Percentiles rank a stretch among this genome's conserved stretches.
phyloP scores from a whole-genome alignment of 1,284 basidiomycete species.

The Austroboletus olivaceoglutinosus region DNA sequence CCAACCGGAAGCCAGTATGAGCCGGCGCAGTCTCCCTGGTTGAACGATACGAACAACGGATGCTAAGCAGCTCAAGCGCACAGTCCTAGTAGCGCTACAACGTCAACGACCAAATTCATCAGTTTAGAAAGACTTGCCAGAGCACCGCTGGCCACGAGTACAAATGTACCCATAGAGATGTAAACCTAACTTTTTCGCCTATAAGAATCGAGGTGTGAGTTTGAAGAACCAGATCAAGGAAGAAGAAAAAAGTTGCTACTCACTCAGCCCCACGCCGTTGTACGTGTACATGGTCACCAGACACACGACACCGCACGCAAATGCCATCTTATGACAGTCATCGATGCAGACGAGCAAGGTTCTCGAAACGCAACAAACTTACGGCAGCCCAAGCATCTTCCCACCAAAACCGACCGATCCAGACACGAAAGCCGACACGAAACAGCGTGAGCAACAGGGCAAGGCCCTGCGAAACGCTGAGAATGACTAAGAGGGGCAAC shows the following conservation, averaged over 20 bases:
- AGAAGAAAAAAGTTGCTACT: neutral
- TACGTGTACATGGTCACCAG: neutral
- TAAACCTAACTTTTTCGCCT: neutral
- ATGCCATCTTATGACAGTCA: neutral
- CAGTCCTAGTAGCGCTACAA: conserved; percentile 2
- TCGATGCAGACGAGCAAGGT: neutral
- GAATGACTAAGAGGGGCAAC: neutral
- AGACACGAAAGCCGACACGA: neutral
- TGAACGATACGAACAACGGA: conserved; percentile 7
- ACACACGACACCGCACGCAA: neutral
- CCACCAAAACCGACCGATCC: conserved; percentile 8
- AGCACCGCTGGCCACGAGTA: neutral
- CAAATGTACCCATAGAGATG: neutral
- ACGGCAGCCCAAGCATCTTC: conserved; percentile 7
- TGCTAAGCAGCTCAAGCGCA: conserved; percentile 2
- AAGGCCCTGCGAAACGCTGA: neutral
- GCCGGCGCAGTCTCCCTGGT: neutral
- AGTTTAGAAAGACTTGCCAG: neutral
- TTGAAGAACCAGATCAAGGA: neutral
- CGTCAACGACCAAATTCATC: neutral
- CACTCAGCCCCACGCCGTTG: neutral
- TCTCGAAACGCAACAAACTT: neutral
- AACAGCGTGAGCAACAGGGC: neutral
- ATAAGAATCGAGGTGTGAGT: neutral
- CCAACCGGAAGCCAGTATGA: conserved; percentile 1